These are phyloP conservation scores for Fusarium camptoceras DNA, from an alignment of 2,329 filamentous ascomycete genomes.

Conservation along the genomic window DNA sequence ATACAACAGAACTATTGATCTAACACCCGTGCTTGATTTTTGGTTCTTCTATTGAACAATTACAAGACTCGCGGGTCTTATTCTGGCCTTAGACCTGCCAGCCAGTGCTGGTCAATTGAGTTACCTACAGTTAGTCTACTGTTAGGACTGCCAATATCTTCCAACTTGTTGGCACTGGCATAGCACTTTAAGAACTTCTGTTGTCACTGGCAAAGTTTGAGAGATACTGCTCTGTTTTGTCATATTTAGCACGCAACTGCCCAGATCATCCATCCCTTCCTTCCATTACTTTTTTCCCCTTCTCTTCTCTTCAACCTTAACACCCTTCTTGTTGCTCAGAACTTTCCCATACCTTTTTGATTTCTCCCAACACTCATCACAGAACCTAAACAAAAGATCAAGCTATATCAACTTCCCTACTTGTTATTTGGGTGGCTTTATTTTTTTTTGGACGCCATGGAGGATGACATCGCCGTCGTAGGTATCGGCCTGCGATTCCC, in stretches of 20 bases:
- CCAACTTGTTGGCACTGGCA: constrained; percentile 1
- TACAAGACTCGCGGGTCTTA: not conserved
- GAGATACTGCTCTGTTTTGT: not conserved
- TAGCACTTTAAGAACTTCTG: not conserved
- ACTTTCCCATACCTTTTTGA: not conserved
- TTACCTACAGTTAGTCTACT: not conserved
- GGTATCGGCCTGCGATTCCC: constrained; percentile 65
- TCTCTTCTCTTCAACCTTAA: not conserved
- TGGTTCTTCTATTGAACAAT: not conserved
- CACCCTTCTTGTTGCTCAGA: constrained; percentile 1
- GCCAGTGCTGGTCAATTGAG: constrained; percentile 14
- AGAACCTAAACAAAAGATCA: not conserved
- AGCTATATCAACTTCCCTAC: not conserved
- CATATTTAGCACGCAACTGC: not conserved
- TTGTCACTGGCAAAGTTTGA: not conserved
- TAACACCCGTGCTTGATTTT: not conserved
- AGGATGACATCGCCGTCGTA: constrained; percentile 64
- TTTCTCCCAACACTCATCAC: not conserved
- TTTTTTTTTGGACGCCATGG: constrained; percentile 23
- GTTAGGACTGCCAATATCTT: not conserved
- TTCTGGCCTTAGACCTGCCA: not conserved
- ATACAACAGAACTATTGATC: not conserved
- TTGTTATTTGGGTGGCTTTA: constrained; percentile 2
- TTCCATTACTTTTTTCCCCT: not conserved
- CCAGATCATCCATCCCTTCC: not conserved